Evolutionary conservation across 768 basidiomycete species (phyloP), one percentile per base, ranked within the genome.

Genomic region (Tubosaeta sp.): DNA sequence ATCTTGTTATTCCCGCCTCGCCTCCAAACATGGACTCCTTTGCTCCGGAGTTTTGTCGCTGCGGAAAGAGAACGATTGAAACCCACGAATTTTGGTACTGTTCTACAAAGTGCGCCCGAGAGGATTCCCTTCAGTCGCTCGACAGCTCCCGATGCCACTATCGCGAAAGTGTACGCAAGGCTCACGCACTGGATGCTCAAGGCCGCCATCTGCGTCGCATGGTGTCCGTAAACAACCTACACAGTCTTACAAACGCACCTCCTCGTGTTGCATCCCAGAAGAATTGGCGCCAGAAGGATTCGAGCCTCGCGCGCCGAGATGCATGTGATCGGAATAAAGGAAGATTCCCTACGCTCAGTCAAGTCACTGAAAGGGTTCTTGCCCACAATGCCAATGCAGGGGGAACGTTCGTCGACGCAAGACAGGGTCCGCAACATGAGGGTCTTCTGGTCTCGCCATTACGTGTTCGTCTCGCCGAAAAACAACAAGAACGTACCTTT

Each of bases 11-110:
- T 3, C 16, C 48, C 10, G 12, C 16, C 32, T 48, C 56, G 42
- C 55, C 52, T 6, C 54, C 53, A 16, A n/a, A 29, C 7, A 31
- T 57, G 22, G 58, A 63, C 11, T 33, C 46, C 17, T 60, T 50
- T 14, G 41, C 55, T 25, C 56, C 57, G 0, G 46, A 61, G 17
- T 32, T 54, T 14, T 68, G 67, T 41, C 61, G 61, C 42, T 70
- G 67, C 14, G 69, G 68, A 14, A 52, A 35, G 12, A 43, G 38
- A 34, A 68, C 67, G 0, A 38, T 55, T 0, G 49, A 59, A 46
- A 57, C 48, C 11, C 67, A 68, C 34, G 66, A 70, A 0, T 65
- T 61, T 41, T 68, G 54, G 53, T 70, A 56, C 43, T 68, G 67
- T 35, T 68, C 68, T 17, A 53, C 51, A 3, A 2, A 50, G 0